Conservation (phyloP, 1,284 basidiomycete species). For the Ganoderma meredithae region DNA sequence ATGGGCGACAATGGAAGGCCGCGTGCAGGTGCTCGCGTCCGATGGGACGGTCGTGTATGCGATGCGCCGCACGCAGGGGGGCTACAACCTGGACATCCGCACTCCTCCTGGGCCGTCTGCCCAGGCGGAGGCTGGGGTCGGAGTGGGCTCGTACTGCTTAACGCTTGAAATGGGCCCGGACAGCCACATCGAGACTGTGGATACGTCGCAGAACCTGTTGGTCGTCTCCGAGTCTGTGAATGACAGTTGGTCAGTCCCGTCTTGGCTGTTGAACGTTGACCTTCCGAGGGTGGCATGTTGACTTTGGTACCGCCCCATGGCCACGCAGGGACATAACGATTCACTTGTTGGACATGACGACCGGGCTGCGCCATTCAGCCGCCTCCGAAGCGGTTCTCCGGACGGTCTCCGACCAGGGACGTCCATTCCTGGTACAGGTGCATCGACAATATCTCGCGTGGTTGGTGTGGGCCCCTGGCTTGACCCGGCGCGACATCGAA, state of each 20-base stretch:
- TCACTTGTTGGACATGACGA: slow-evolving; percentile 6
- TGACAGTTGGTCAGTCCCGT: slow-evolving; percentile 3
- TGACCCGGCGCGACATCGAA: slow-evolving; percentile 3
- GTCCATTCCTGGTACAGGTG: slow-evolving; percentile 10
- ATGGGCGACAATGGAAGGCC: slow-evolving; percentile 2
- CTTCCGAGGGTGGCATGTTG: background rate
- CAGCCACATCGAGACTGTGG: slow-evolving; percentile 10
- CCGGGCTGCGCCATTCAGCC: slow-evolving; percentile 9
- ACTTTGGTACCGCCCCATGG: background rate
- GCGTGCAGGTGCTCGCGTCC: slow-evolving; percentile 15
- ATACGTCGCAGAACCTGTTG: slow-evolving; percentile 14
- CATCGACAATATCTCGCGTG: slow-evolving; percentile 12
- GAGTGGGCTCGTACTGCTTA: background rate
- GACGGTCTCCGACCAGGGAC: slow-evolving; percentile 3
- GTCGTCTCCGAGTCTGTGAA: slow-evolving; percentile 1
- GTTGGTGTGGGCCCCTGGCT: background rate
- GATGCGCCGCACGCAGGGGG: slow-evolving; percentile 2
- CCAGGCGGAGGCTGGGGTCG: background rate
- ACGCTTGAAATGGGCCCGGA: background rate
- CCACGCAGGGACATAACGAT: slow-evolving; percentile 1
- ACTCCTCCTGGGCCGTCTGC: slow-evolving; percentile 2
- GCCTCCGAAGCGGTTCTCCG: background rate
- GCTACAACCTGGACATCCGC: slow-evolving; percentile 14
- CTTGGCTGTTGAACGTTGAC: background rate
- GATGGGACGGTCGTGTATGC: slow-evolving; percentile 15